These are phyloP conservation scores for Pseudogymnoascus sp. DNA, from an alignment of 2,329 filamentous ascomycete genomes.

Conservation along the genomic window DNA sequence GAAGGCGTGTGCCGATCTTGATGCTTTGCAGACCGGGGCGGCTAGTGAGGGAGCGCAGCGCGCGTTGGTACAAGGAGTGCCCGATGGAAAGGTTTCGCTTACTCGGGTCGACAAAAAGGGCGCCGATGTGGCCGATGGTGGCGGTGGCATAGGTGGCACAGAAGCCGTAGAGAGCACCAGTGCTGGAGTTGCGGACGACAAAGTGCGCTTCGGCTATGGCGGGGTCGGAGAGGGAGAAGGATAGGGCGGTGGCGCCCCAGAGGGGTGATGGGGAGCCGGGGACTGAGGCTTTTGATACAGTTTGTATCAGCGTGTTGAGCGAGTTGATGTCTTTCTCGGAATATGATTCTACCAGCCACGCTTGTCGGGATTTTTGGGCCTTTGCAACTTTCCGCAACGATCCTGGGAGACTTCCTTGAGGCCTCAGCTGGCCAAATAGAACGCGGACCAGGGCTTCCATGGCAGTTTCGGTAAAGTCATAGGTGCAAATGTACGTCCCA, in stretches of 20 bases:
- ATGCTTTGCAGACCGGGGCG: slow-evolving; percentile 66
- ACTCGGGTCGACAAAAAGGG: slow-evolving; percentile 80
- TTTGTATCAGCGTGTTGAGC: slow-evolving; percentile 65
- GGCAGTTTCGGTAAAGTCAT: slow-evolving; percentile 90
- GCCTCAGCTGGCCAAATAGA: slow-evolving; percentile 65
- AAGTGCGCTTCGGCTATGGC: slow-evolving; percentile 76
- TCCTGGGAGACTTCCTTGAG: slow-evolving; percentile 53
- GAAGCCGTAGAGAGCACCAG: slow-evolving; percentile 83
- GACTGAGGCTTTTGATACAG: slow-evolving; percentile 57
- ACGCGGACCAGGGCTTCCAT: slow-evolving; percentile 76
- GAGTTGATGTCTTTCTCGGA: slow-evolving; percentile 67
- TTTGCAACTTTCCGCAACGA: slow-evolving; percentile 83
- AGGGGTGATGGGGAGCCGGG: slow-evolving; percentile 56
- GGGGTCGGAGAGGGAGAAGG: slow-evolving; percentile 64
- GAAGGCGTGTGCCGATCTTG: slow-evolving; percentile 72
- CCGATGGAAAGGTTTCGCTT: slow-evolving; percentile 86
- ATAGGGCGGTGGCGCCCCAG: slow-evolving; percentile 57
- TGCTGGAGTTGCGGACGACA: slow-evolving; percentile 89
- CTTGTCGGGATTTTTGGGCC: slow-evolving; percentile 77
- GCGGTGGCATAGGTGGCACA: slow-evolving; percentile 74
- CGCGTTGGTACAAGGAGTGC: slow-evolving; percentile 77
- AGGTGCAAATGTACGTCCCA: slow-evolving; percentile 88
- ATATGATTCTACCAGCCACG: slow-evolving; percentile 90
- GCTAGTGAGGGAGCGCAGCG: slow-evolving; percentile 63
- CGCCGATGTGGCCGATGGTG: slow-evolving; percentile 59